These are phyloP conservation scores for Cladorrhinum sp. DNA, from an alignment of 2,329 filamentous ascomycete species.

Conservation along the genomic window DNA sequence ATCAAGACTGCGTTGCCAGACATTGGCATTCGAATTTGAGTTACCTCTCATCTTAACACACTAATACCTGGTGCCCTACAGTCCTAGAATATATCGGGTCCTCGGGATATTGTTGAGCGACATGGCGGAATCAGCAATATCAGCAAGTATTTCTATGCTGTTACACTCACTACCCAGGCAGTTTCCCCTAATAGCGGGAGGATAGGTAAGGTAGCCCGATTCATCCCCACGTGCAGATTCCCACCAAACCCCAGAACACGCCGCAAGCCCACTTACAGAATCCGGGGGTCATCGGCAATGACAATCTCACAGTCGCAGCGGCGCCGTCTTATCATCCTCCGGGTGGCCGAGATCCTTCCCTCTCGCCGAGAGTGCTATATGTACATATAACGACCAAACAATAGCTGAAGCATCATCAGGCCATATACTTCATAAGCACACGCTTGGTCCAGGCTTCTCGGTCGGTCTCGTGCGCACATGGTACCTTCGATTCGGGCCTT, in stretches of 20 bases:
- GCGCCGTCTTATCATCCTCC: conserved; percentile 9
- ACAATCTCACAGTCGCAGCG: conserved; percentile 2
- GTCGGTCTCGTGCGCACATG: no score
- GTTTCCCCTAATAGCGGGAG: no score
- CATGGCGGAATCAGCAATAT: neutral
- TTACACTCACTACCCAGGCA: no score
- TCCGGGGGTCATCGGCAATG: neutral
- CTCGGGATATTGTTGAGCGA: conserved; percentile 7
- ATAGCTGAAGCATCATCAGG: neutral
- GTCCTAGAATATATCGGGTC: neutral
- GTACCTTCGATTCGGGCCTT: no score
- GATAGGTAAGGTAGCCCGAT: neutral
- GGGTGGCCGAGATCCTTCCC: conserved; percentile 19
- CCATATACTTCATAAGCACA: neutral
- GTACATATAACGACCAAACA: neutral
- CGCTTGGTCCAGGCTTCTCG: neutral
- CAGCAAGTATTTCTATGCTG: neutral
- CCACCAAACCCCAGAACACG: neutral
- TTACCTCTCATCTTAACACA: no score
- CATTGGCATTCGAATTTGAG: neutral
- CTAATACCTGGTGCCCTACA: no score
- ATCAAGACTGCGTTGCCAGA: neutral
- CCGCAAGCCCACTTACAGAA: neutral
- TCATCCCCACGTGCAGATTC: neutral
- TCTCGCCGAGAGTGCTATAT: conserved; percentile 13